Conservation (phyloP, 73 alveolate genomes). For the Stentor roeselii region DNA sequence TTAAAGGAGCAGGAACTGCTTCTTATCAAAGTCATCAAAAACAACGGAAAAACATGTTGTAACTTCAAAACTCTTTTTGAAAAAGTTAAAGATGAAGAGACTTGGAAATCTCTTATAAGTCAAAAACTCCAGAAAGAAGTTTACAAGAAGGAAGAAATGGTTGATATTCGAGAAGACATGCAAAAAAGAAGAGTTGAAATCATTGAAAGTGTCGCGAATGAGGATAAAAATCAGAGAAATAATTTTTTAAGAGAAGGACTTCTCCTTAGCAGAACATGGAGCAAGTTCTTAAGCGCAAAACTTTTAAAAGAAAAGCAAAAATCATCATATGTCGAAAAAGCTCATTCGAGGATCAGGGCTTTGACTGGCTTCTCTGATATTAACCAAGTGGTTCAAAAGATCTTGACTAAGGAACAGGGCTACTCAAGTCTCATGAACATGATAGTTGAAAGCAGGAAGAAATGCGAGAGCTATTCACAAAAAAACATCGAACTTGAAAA, state of each 20-base stretch:
- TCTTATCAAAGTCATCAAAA: background rate
- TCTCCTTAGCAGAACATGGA: background rate
- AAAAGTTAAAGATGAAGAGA: background rate
- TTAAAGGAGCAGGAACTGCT: background rate
- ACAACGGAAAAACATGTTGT: background rate
- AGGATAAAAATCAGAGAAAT: background rate
- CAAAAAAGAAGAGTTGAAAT: background rate
- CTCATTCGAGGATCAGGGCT: background rate
- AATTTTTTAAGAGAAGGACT: background rate
- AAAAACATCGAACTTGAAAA: background rate
- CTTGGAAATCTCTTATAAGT: background rate
- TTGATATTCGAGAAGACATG: background rate
- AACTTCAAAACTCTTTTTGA: background rate
- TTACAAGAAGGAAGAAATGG: background rate
- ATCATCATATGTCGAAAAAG: background rate
- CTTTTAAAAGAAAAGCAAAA: background rate
- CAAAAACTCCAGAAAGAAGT: background rate
- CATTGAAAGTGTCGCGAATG: background rate
- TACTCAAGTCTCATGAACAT: background rate
- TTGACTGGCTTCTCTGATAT: background rate
- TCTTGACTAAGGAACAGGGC: background rate
- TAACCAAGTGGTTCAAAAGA: background rate
- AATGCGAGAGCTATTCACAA: background rate
- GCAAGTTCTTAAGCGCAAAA: background rate
- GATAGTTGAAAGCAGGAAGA: background rate